Base-by-base conservation (phyloP, 108 stramenopile species). In the Cyclotella sp. region DNA sequence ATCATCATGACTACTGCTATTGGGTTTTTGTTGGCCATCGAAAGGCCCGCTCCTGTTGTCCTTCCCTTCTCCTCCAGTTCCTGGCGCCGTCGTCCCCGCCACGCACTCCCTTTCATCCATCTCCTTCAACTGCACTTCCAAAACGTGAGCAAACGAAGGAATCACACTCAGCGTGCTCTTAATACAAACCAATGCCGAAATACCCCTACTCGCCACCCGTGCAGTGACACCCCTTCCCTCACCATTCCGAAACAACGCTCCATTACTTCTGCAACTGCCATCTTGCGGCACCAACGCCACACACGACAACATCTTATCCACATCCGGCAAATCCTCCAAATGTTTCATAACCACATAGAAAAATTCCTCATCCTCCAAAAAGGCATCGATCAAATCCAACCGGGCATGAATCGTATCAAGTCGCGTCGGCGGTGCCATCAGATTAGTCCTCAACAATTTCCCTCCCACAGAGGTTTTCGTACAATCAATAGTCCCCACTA, bases 401-500 rank as follows among this genome's bases (percentile, higher is more conserved):
- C 96, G 79, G 18, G 93, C 84, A 34, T 91, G 77, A 60, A 95
- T 97, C 3, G 96, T 97, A 59, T 90, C 89, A 26, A 87, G 59
- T 47, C 89, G 59, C 12, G 83, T 85, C 1, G 93, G 91, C 19
- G 96, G 96, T 0, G 96, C 91, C 88, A 94, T 93, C 34, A 97
- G 70, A 79, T 89, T 97, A 11, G 90, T 85, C 45, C 94, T 72
- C 24, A 97, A 82, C 28, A 97, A 78, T 10, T 92, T 87, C 45
- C 81, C 81, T 28, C 96, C 96, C 27, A 97, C 93, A 10, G 86
- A 86, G 11, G 96, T 97, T 75, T 93, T 93, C 22, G 96, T 97
- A 40, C 86, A 88, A 73, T 97, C 92, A 58, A 97, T 89, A 10
- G 85, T 88, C 13, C 85, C 88, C 49, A 97, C 79, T 42, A 96